These are phyloP conservation scores for Gossypium anomalum DNA, from an alignment of 345 rosid genomes.

Conservation along the genomic window DNA sequence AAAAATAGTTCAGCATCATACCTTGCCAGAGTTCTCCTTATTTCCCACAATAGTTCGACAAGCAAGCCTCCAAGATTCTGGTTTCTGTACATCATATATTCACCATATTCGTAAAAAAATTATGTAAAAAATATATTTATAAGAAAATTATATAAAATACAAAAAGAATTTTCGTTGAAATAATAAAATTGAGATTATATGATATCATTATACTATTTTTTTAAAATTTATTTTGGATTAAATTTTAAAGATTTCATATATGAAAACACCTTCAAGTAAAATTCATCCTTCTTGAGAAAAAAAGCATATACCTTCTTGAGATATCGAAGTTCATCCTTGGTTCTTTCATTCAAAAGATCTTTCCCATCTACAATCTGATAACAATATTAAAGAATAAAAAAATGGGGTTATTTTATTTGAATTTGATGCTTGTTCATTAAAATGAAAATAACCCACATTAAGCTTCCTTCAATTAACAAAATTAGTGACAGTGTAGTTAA, in stretches of 20 bases:
- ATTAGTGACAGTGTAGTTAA: background rate
- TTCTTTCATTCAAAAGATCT: slow-evolving; percentile 77
- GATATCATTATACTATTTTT: no score
- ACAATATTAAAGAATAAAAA: background rate
- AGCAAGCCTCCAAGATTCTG: slow-evolving; percentile 87
- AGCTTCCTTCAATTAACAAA: background rate
- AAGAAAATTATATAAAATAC: no score
- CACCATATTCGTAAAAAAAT: no score
- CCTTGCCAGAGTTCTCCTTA: slow-evolving; percentile 84
- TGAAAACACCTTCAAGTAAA: no score
- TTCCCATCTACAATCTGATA: slow-evolving; percentile 69
- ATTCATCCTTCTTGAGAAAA: background rate
- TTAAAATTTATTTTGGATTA: no score
- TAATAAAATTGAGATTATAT: no score
- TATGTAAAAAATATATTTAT: no score
- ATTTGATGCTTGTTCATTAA: background rate
- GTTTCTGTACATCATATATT: slow-evolving; percentile 39
- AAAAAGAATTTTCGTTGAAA: no score
- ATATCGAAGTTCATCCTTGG: slow-evolving; percentile 56
- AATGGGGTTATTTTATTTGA: no score
- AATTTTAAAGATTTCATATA: no score
- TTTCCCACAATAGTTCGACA: slow-evolving; percentile 93
- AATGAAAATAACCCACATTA: background rate
- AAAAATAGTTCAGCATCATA: slow-evolving; percentile 11
- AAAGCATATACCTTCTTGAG: slow-evolving; percentile 51